Conservation (phyloP, 2,329 filamentous ascomycete genomes). For the Hyphodiscus sp. region DNA sequence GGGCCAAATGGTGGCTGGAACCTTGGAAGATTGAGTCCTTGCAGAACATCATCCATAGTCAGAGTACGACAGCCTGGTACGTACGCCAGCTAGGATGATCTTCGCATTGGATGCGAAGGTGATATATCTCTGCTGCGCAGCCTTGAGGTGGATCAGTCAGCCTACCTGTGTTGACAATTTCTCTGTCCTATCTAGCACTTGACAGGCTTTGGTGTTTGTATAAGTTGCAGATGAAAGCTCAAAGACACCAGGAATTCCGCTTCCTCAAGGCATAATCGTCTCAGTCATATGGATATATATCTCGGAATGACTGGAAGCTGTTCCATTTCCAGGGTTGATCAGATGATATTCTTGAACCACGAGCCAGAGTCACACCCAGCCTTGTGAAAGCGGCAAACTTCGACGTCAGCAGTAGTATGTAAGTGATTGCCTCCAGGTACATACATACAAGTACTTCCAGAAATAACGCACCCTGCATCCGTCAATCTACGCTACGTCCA, state of each 20-base stretch:
- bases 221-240: no score
- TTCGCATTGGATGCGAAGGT: no score
- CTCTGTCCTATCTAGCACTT: no score
- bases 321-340: not conserved
- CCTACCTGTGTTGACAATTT: not conserved
- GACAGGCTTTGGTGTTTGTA: no score
- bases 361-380: constrained; percentile 1
- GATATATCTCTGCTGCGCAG: no score
- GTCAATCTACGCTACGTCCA: not conserved
- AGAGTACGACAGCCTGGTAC: no score
- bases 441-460: not conserved
- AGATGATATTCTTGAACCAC: not conserved
- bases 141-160: not conserved
- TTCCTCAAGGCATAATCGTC: not conserved
- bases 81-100: no score
- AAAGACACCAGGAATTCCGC: no score
- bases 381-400: constrained; percentile 5
- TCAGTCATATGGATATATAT: not conserved
- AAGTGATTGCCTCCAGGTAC: not conserved
- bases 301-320: not conserved
- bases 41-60: no score
- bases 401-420: constrained; percentile 14
- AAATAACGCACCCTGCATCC: not conserved
- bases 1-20: no score
- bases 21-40: no score